Conservation (phyloP, 495 filamentous ascomycete genomes). For the Hypoxylon fragiforme region DNA sequence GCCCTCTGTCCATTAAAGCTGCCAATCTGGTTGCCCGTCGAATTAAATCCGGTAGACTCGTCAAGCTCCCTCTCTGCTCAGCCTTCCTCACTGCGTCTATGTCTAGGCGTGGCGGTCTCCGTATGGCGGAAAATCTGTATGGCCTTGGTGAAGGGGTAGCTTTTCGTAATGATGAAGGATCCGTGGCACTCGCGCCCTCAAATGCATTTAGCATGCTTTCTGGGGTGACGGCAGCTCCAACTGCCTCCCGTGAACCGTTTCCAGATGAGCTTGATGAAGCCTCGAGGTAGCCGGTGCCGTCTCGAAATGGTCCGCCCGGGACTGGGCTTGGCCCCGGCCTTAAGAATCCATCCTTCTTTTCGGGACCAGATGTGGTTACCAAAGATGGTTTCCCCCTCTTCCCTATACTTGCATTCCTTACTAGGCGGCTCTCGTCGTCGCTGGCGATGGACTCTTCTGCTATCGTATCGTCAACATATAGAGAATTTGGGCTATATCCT, state of each 20-base stretch:
- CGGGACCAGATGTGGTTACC: conserved; percentile 55
- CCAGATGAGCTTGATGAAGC: conserved; percentile 48
- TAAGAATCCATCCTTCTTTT: conserved; percentile 28
- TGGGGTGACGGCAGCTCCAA: conserved; percentile 36
- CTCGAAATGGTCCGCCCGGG: conserved; percentile 40
- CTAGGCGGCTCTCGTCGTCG: conserved; percentile 63
- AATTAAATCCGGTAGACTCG: conserved; percentile 90
- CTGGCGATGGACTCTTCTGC: conserved; percentile 54
- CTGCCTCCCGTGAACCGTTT: conserved; percentile 25
- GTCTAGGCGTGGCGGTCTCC: conserved; percentile 74
- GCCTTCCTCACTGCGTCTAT: conserved; percentile 78
- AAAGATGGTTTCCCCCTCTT: conserved; percentile 73
- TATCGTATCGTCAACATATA: conserved; percentile 50
- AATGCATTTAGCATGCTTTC: conserved; percentile 51
- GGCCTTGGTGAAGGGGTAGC: conserved; percentile 43
- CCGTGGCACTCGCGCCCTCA: conserved; percentile 46
- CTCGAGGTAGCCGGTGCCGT: conserved; percentile 50
- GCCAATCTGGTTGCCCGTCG: conserved; percentile 83
- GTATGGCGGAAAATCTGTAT: conserved; percentile 55
- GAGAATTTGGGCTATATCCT: conserved; percentile 47
- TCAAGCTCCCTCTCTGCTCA: conserved; percentile 81
- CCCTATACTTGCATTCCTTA: conserved; percentile 78
- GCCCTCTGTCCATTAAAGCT: conserved; percentile 83
- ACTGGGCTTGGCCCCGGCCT: conserved; percentile 42
- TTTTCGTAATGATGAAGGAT: conserved; percentile 37